Percentiles rank a stretch among this genome's conserved stretches.
Conservation (phyloP, 2,329 filamentous ascomycete species). For the Nothophoma quercina region DNA sequence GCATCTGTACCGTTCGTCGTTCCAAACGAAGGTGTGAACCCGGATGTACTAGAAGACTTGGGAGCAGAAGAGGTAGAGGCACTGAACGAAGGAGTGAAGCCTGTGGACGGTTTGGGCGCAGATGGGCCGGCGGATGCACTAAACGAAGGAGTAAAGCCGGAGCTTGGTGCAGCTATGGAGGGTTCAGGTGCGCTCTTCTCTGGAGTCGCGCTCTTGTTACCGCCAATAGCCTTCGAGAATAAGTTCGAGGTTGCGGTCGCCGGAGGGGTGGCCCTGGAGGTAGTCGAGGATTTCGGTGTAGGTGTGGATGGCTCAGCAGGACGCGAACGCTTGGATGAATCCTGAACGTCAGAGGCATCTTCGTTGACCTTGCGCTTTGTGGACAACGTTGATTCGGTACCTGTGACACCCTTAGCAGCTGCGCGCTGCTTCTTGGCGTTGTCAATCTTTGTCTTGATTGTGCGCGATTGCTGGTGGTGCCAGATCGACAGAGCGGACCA, state of each 20-base stretch:
- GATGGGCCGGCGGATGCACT: constrained; percentile 17
- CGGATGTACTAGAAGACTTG: constrained; percentile 9
- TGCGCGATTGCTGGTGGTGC: constrained; percentile 38
- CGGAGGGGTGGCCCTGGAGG: constrained; percentile 23
- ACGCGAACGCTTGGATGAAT: constrained; percentile 37
- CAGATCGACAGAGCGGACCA: constrained; percentile 42
- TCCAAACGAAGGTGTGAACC: constrained; percentile 19
- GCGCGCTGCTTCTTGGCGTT: constrained; percentile 41
- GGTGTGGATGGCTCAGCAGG: constrained; percentile 28
- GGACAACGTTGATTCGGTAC: constrained; percentile 42
- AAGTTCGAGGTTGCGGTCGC: constrained; percentile 34
- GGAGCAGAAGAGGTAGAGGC: constrained; percentile 6
- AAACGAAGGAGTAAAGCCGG: constrained; percentile 25
- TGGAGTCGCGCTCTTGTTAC: constrained; percentile 27
- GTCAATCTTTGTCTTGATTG: constrained; percentile 40
- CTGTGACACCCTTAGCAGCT: constrained; percentile 39
- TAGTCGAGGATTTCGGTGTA: constrained; percentile 25
- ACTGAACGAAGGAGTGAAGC: constrained; percentile 23
- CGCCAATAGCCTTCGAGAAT: constrained; percentile 34
- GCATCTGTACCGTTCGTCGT: too few species aligned
- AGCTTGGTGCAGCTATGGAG: constrained; percentile 15
- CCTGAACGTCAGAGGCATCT: constrained; percentile 19
- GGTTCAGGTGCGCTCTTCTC: constrained; percentile 23
- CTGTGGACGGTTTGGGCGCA: constrained; percentile 8
- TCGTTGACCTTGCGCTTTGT: constrained; percentile 42